These are phyloP conservation scores for Aspergillus floridensis DNA, from an alignment of 2,329 filamentous ascomycete species.

Conservation along the genomic window DNA sequence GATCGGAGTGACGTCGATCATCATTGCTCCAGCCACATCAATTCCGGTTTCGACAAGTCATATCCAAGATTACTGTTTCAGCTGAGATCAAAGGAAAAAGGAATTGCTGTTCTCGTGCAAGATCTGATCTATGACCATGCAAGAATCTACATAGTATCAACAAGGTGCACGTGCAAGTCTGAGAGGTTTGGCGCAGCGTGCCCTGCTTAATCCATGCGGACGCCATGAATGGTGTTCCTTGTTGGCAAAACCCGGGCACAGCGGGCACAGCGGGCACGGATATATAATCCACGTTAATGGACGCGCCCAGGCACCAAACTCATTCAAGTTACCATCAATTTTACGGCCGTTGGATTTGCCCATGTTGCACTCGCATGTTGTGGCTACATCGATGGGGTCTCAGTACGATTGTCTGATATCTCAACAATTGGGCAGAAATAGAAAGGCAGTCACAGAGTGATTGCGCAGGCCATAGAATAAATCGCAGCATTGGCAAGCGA, in stretches of 20 bases:
- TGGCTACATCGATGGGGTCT: neutral
- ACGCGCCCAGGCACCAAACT: neutral
- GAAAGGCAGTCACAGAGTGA: no score
- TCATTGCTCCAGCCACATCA: slow-evolving; percentile 13
- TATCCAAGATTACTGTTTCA: neutral
- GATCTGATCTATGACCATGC: neutral
- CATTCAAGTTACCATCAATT: neutral
- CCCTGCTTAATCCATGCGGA: neutral
- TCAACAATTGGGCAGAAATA: no score
- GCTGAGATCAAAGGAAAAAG: neutral
- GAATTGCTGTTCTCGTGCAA: neutral
- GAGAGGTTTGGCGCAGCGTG: neutral
- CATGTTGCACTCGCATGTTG: neutral
- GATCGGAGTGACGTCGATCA: slow-evolving; percentile 23
- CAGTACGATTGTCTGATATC: no score
- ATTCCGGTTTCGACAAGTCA: neutral
- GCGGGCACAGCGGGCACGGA: neutral
- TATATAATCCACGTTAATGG: neutral
- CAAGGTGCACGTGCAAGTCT: neutral
- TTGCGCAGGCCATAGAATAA: no score
- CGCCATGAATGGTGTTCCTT: neutral
- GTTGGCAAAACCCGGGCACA: neutral
- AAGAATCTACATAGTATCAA: neutral
- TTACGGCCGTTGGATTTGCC: neutral
- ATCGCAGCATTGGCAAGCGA: no score